phyloP scores from a whole-genome alignment of 805 yeast species.

The Ogataea polymorpha region DNA sequence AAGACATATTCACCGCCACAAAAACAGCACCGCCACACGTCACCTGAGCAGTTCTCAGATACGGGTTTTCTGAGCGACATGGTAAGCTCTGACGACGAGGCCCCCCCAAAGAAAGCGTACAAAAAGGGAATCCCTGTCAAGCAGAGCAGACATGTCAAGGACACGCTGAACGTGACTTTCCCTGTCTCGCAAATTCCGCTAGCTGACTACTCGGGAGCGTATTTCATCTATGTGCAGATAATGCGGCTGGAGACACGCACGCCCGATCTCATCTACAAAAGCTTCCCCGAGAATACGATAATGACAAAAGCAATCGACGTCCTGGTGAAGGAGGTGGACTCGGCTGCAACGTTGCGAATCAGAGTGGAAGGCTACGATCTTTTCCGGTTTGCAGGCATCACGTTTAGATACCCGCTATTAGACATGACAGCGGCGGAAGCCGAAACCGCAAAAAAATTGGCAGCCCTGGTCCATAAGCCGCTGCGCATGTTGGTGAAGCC shows the following conservation, averaged over 20 bases:
- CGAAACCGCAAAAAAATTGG: constrained; percentile 6
- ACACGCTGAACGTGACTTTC: background rate
- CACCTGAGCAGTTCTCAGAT: background rate
- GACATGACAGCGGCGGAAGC: constrained; percentile 6
- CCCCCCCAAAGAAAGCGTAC: too few relatives aligned
- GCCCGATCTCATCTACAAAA: constrained; percentile 5
- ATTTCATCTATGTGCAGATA: constrained; percentile 5
- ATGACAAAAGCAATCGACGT: constrained; percentile 1
- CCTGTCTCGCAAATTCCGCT: constrained; percentile 2
- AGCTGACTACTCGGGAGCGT: constrained; percentile 5
- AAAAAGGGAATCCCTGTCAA: too few relatives aligned
- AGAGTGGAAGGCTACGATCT: constrained; percentile 2
- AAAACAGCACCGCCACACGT: background rate
- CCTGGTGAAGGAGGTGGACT: constrained; percentile 1
- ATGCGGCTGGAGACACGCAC: constrained; percentile 6
- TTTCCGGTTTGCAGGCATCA: background rate
- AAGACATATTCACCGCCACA: background rate
- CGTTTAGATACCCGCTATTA: constrained; percentile 3
- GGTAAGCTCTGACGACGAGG: constrained; percentile 1
- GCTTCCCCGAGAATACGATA: background rate
- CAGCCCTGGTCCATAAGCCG: constrained; percentile 2
- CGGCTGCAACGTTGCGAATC: background rate
- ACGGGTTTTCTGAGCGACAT: background rate
- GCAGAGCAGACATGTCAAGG: too few relatives aligned
- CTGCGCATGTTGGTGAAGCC: constrained; percentile 7